These are phyloP conservation scores for Primulina eburnea DNA, from an alignment of 257 asterid species.

Conservation along the genomic window DNA sequence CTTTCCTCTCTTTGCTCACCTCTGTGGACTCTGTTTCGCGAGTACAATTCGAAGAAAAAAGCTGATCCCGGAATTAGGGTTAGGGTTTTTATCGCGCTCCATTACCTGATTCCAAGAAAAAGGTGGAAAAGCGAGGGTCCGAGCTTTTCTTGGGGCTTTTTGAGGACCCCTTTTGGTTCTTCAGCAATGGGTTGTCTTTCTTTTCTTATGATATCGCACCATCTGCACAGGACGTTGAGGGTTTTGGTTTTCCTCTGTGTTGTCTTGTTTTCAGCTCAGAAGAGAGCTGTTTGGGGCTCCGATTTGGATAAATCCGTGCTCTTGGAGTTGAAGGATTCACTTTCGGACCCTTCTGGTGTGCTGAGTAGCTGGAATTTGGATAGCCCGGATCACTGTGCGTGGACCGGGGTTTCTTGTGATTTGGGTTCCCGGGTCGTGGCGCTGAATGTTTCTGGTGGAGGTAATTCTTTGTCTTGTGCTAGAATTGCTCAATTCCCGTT, in stretches of 20 bases:
- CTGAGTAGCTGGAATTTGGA: slow-evolving; percentile 37
- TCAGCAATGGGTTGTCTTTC: slow-evolving; percentile 44
- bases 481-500: slow-evolving; percentile 43
- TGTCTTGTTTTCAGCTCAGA: slow-evolving; percentile 28
- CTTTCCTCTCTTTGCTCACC: slow-evolving; percentile 21
- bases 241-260: slow-evolving; percentile 35
- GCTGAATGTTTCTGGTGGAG: slow-evolving; percentile 44
- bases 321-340: slow-evolving; percentile 41
- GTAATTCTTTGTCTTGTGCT: slow-evolving; percentile 42
- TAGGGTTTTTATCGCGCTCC: slow-evolving; percentile 17
- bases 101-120: not conserved
- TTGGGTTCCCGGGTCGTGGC: slow-evolving; percentile 39
- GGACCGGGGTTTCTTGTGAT: slow-evolving; percentile 47
- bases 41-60: slow-evolving; percentile 17
- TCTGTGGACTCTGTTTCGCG: slow-evolving; percentile 27
- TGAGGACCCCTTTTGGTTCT: slow-evolving; percentile 32
- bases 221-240: slow-evolving; percentile 32
- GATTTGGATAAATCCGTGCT: slow-evolving; percentile 50
- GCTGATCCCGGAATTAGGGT: slow-evolving; percentile 31
- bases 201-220: slow-evolving; percentile 39
- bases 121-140: slow-evolving; percentile 4
- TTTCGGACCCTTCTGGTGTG: slow-evolving; percentile 38
- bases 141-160: slow-evolving; percentile 19
- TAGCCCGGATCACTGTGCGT: slow-evolving; percentile 33
- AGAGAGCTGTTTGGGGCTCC: slow-evolving; percentile 24